Evolutionary conservation across 2,329 filamentous ascomycete species (phyloP), one percentile per base, ranked within the genome.

Genomic region (Capronia coronata): DNA sequence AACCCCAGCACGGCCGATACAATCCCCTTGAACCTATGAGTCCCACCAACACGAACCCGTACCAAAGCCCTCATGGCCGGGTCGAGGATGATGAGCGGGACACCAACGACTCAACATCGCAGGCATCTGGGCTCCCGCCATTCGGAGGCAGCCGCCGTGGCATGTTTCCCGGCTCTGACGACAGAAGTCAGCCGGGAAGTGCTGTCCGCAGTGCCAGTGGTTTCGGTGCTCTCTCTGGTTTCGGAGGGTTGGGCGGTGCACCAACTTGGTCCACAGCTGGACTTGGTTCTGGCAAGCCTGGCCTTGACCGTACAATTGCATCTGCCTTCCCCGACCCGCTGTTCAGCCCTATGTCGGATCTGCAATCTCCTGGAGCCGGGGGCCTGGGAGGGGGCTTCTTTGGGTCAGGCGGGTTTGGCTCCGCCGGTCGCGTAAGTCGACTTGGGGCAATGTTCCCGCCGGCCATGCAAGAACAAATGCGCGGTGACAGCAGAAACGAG

Each of bases 41-140:
- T 65, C 93, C 93, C 9, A 93, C 90, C 0, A 87, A 94, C 62
- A 97, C 93, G 2, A 98, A 98, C 64, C 93, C 93, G 1, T 98
- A 93, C 65, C 87, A 90, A 57, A 97, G 91, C 65, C 93, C 93
- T 2, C 81, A 86, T 6, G 86, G 84, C 30, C 82, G 82, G 38
- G 73, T 73, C 3, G 82, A 87, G 41, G 78, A 79, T 14, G 77
- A 81, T 52, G 77, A 79, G 56, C 74, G 76, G 39, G 78, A 84
- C 38, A 70, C 73, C 4, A 74, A 75, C 41, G 47, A 54, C 27
- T 45, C 54, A 4, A 35, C 46, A 62, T 66, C 27, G 70, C 73
- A 10, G 73, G 76, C 6, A 71, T 73, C 44, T 32, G 56, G 53
- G 11, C 48, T 58, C 22, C 52, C 53, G 75, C 67, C 76, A 62